phyloP scores from a whole-genome alignment of 139 green algal genomes.

The Deuterostichococcus epilithicus region DNA sequence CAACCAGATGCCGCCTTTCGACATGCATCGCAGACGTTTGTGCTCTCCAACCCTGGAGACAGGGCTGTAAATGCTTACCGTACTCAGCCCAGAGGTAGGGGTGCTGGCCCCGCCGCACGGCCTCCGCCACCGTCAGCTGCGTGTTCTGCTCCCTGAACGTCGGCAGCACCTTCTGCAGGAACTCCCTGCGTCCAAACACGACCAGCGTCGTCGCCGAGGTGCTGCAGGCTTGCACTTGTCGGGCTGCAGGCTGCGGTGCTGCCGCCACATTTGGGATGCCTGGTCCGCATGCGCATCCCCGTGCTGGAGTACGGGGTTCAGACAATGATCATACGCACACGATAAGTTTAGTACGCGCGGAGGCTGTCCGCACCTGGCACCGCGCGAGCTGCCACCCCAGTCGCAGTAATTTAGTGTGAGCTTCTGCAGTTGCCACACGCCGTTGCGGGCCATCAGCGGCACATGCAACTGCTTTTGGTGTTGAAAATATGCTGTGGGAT shows the following conservation, averaged over 20 bases:
- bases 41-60: no score
- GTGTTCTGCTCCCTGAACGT: background rate
- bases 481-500: no score
- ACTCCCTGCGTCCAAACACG: background rate
- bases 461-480: no score
- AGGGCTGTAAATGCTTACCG: background rate
- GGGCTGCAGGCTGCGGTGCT: no score
- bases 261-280: no score
- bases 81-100: background rate
- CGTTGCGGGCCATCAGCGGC: constrained; percentile 2
- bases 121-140: background rate
- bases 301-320: no score
- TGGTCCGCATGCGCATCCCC: no score
- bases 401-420: constrained; percentile 6
- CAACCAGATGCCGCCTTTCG: no score
- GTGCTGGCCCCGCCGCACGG: background rate
- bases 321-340: no score
- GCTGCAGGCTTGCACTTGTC: no score
- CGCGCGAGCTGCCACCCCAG: background rate
- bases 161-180: background rate
- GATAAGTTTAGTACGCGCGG: no score
- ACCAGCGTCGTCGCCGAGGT: background rate
- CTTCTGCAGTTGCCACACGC: constrained; percentile 6
- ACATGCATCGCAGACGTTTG: no score
- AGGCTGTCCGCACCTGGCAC: background rate